Evolutionary conservation across 2,329 filamentous ascomycete species (phyloP).

Genomic region (Ceratocystis destructans): DNA sequence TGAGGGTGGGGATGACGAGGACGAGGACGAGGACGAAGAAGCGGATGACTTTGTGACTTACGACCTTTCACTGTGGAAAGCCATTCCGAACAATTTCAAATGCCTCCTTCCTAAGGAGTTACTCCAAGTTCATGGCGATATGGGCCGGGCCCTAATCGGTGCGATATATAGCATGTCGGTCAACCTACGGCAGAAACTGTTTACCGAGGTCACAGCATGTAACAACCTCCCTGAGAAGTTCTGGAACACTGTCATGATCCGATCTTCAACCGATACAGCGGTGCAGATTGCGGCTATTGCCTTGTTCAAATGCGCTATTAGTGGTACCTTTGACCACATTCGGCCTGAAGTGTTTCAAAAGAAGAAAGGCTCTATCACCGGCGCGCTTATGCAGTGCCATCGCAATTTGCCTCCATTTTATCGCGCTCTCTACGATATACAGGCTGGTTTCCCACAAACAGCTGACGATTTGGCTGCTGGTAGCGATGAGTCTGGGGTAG

Average conservation of each 20-base stretch:
- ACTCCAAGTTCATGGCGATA: slow-evolving; percentile 1
- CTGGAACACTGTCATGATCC: slow-evolving; percentile 8
- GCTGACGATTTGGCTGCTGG: slow-evolving; percentile 11
- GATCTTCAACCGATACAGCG: neutral
- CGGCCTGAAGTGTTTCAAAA: neutral
- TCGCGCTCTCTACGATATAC: slow-evolving; percentile 9
- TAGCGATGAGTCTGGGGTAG: neutral
- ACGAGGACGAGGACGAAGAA: slow-evolving; percentile 21
- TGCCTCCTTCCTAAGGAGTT: slow-evolving; percentile 1
- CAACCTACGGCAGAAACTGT: slow-evolving; percentile 3
- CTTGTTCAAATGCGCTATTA: neutral
- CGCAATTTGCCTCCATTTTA: neutral
- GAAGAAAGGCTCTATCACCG: slow-evolving; percentile 4
- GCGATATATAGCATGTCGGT: slow-evolving; percentile 10
- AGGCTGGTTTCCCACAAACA: slow-evolving; percentile 9
- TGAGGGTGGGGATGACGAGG: slow-evolving; percentile 21
- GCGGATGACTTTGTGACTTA: slow-evolving; percentile 18
- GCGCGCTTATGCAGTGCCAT: neutral
- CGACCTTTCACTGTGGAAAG: slow-evolving; percentile 14
- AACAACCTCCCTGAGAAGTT: neutral
- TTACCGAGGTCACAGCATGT: slow-evolving; percentile 4
- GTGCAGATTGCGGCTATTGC: slow-evolving; percentile 12
- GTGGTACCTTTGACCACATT: neutral
- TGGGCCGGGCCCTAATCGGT: slow-evolving; percentile 6
- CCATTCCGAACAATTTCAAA: slow-evolving; percentile 10